Conservation (phyloP, 2,329 filamentous ascomycete species). For the Aspergillus eucalypticola region DNA sequence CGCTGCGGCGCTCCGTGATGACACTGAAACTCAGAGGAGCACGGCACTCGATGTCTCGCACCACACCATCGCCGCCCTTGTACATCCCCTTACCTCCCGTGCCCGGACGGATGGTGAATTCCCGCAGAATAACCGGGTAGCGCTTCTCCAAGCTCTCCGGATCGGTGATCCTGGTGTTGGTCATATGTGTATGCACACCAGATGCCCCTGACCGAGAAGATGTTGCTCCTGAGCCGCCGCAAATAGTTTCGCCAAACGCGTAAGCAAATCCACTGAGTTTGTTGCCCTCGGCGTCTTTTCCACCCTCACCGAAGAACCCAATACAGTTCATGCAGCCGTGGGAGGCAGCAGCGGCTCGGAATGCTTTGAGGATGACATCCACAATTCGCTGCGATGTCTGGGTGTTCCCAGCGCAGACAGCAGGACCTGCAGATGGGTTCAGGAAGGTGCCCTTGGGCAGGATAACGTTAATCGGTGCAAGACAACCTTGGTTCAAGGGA, state of each 20-base stretch:
- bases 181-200: conserved; percentile 79
- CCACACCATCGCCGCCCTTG: conserved; percentile 71
- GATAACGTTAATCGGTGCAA: conserved; percentile 69
- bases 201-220: conserved; percentile 69
- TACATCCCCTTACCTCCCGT: conserved; percentile 67
- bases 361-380: conserved; percentile 77
- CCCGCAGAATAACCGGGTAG: conserved; percentile 70
- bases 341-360: conserved; percentile 72
- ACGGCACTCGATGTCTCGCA: conserved; percentile 78
- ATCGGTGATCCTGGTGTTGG: conserved; percentile 80
- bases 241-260: conserved; percentile 81
- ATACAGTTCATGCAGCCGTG: conserved; percentile 77
- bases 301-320: conserved; percentile 47
- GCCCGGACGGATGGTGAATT: conserved; percentile 65
- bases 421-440: conserved; percentile 69
- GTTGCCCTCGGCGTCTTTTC: conserved; percentile 60
- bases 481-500: conserved; percentile 78
- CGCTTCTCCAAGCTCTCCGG: conserved; percentile 76
- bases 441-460: conserved; percentile 73
- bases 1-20: conserved; percentile 25
- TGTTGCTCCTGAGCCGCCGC: conserved; percentile 72
- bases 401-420: conserved; percentile 77
- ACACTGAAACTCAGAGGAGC: conserved; percentile 40
- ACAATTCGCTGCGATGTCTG: conserved; percentile 75
- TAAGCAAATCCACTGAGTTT: conserved; percentile 51